Conservation (phyloP, 139 green algal genomes). For the Zygnema circumcarinatum region DNA sequence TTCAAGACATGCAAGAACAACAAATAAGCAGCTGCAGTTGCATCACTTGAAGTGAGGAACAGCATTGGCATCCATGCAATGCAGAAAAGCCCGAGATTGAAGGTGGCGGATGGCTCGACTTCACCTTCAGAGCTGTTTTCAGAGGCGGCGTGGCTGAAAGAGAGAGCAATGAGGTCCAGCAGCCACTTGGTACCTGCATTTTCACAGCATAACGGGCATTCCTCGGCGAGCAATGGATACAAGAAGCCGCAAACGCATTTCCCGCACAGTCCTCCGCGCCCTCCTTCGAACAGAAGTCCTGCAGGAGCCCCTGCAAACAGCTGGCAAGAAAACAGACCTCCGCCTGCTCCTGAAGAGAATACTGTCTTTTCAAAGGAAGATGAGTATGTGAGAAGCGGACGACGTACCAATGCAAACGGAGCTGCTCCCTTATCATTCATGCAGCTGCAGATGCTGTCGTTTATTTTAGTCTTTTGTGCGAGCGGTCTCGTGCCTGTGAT, state of each 20-base stretch:
- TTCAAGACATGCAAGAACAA: neutral
- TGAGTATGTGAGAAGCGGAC: too few species aligned
- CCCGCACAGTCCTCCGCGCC: neutral
- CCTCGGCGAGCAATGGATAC: neutral
- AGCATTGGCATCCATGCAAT: neutral
- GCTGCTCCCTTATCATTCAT: slow-evolving; percentile 1
- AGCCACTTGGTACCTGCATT: neutral
- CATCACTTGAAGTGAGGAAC: neutral
- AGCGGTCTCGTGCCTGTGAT: neutral
- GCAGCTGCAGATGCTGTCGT: neutral
- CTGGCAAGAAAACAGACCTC: neutral
- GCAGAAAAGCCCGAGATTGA: neutral
- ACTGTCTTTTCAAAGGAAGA: too few species aligned
- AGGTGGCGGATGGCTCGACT: neutral
- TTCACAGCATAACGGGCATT: neutral
- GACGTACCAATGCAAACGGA: too few species aligned
- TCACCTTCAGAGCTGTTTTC: neutral
- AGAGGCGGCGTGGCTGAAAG: neutral
- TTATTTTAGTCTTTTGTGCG: slow-evolving; percentile 11
- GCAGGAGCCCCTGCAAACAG: neutral
- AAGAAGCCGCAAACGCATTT: neutral
- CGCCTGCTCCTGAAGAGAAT: neutral
- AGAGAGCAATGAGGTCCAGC: neutral
- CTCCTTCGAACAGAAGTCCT: neutral
- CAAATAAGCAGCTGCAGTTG: neutral